Evolutionary conservation across 495 filamentous ascomycete species (phyloP).

Genomic region (Friedmanniomyces endolithicus): DNA sequence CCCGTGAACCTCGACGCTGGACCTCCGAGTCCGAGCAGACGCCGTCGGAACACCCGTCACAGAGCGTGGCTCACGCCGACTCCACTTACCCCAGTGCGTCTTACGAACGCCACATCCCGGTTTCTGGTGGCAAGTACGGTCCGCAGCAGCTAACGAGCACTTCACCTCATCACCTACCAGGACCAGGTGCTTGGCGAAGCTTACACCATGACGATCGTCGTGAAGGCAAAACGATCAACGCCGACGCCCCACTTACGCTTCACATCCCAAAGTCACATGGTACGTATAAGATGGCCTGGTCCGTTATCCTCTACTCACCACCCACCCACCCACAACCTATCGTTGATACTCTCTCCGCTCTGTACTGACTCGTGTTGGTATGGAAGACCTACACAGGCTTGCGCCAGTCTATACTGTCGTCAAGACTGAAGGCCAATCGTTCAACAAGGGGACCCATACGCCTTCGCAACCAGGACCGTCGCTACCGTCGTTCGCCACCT

Average conservation of each 20-base stretch:
- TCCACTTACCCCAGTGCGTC: neutral
- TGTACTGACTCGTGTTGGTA: neutral
- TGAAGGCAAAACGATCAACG: neutral
- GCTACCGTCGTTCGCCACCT: constrained; percentile 16
- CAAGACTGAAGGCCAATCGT: neutral
- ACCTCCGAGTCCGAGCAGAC: neutral
- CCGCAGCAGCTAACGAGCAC: constrained; percentile 6
- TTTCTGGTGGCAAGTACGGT: constrained; percentile 9
- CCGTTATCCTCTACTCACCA: neutral
- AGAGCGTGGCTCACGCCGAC: neutral
- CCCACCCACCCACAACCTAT: neutral
- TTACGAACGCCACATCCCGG: constrained; percentile 9
- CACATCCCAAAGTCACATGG: constrained; percentile 5
- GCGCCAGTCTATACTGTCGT: neutral
- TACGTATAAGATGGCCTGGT: neutral
- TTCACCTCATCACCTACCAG: constrained; percentile 7
- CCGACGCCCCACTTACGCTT: constrained; percentile 4
- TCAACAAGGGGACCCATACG: neutral
- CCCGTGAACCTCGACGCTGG: neutral
- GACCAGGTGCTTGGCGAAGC: constrained; percentile 4
- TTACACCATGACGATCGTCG: constrained; percentile 8
- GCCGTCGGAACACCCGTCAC: neutral
- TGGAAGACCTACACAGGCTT: neutral
- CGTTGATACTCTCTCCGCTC: neutral
- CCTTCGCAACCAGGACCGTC: neutral